phyloP scores from a whole-genome alignment of 371 early-diverging fungal species.

The Choanephora cucurbitarum region DNA sequence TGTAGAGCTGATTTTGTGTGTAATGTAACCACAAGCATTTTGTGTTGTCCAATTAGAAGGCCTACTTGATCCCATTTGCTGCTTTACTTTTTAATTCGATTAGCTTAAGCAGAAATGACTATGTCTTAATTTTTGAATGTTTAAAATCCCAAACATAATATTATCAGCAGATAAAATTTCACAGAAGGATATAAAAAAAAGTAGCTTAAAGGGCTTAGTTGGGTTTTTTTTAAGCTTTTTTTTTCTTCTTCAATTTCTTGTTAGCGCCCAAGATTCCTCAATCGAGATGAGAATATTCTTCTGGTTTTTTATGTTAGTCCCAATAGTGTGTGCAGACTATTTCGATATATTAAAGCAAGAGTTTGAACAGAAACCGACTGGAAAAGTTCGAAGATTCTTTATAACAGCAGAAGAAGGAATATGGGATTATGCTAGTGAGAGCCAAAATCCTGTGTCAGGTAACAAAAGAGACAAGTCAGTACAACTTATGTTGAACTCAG shows the following conservation, averaged over 20 bases:
- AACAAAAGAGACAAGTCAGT: slow-evolving; percentile 3
- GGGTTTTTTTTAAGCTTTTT: slow-evolving; percentile 5
- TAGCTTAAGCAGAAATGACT: too few relatives aligned
- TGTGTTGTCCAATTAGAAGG: too few relatives aligned
- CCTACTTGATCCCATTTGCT: too few relatives aligned
- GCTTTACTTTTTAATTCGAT: too few relatives aligned
- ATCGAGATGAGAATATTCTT: not conserved
- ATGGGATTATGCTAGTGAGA: slow-evolving; percentile 49
- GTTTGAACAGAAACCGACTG: slow-evolving; percentile 26
- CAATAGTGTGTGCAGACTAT: slow-evolving; percentile 12
- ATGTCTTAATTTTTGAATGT: too few relatives aligned
- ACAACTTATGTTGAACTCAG: not conserved
- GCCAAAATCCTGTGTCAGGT: slow-evolving; percentile 15
- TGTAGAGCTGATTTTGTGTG: too few relatives aligned
- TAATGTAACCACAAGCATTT: too few relatives aligned
- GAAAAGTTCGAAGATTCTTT: slow-evolving; percentile 34
- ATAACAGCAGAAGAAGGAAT: slow-evolving; percentile 50
- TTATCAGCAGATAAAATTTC: too few relatives aligned
- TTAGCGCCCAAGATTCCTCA: not conserved
- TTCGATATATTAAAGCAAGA: slow-evolving; percentile 40
- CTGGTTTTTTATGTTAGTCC: not conserved
- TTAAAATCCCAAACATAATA: too few relatives aligned
- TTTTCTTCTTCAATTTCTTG: not conserved
- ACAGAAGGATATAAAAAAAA: too few relatives aligned
- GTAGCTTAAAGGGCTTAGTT: too few relatives aligned